These are phyloP conservation scores for Stereocaulon alpinum DNA, from an alignment of 495 filamentous ascomycete species.

Conservation along the genomic window DNA sequence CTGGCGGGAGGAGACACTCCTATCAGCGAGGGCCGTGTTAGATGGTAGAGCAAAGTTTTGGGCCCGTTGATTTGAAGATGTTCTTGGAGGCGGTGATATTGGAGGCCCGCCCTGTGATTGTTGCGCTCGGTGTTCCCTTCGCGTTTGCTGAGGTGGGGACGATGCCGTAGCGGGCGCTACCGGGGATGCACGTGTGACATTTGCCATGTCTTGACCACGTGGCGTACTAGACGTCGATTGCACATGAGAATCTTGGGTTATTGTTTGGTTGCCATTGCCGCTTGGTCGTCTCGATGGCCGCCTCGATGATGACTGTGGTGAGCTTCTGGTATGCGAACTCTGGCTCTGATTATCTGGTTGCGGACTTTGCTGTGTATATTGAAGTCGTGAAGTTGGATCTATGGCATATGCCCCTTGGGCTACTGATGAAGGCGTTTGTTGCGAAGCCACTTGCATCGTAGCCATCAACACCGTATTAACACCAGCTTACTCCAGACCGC, in stretches of 20 bases:
- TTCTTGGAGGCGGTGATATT: conserved; percentile 49
- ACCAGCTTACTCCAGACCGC: not conserved
- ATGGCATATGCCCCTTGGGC: conserved; percentile 38
- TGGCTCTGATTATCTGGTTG: conserved; percentile 26
- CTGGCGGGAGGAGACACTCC: conserved; percentile 15
- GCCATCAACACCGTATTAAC: conserved; percentile 30
- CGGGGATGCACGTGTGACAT: conserved; percentile 30
- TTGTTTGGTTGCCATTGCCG: conserved; percentile 40
- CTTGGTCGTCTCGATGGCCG: conserved; percentile 43
- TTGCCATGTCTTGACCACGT: conserved; percentile 32
- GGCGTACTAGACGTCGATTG: conserved; percentile 35
- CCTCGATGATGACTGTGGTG: conserved; percentile 34
- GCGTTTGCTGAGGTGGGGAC: conserved; percentile 30
- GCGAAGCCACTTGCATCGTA: conserved; percentile 45
- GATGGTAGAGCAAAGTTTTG: conserved; percentile 14
- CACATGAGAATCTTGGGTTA: conserved; percentile 19
- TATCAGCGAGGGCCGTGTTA: conserved; percentile 18
- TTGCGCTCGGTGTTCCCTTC: conserved; percentile 25
- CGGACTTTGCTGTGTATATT: conserved; percentile 32
- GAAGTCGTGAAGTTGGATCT: conserved; percentile 35
- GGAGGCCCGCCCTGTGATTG: conserved; percentile 26
- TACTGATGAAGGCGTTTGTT: conserved; percentile 39
- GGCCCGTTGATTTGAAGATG: conserved; percentile 44
- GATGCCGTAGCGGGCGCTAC: conserved; percentile 28
- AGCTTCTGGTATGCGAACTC: conserved; percentile 23